These are phyloP conservation scores for Zarea fungicola DNA, from an alignment of 2,329 filamentous ascomycete species.

Conservation along the genomic window DNA sequence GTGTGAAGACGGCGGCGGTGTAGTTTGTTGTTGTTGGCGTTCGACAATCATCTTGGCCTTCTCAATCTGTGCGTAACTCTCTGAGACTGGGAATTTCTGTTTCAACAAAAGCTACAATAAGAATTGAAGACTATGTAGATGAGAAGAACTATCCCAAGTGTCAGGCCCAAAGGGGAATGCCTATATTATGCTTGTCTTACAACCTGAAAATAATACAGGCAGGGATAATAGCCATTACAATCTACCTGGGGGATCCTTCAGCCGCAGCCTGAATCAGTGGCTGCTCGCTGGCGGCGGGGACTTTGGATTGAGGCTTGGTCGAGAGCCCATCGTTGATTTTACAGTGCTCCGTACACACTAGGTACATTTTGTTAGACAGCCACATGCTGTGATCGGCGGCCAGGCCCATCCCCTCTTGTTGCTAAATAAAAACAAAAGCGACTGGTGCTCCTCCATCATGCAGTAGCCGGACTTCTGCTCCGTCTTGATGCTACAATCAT, in stretches of 20 bases:
- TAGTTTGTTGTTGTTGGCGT: not conserved
- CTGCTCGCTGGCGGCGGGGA: slow-evolving; percentile 4
- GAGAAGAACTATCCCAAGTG: not conserved
- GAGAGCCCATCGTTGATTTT: too few relatives aligned
- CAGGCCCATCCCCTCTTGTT: too few relatives aligned
- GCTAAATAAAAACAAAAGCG: too few relatives aligned
- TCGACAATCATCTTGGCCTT: too few relatives aligned
- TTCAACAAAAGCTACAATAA: not conserved
- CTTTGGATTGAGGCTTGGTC: slow-evolving; percentile 1
- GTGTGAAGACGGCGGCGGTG: not conserved
- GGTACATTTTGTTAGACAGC: too few relatives aligned
- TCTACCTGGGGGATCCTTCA: slow-evolving; percentile 3
- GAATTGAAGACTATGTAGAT: not conserved
- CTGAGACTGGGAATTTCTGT: not conserved
- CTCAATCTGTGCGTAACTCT: too few relatives aligned
- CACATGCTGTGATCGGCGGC: too few relatives aligned
- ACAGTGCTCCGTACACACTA: too few relatives aligned
- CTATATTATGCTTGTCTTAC: slow-evolving; percentile 7
- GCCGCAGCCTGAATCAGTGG: slow-evolving; percentile 1
- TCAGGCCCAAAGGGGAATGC: too few relatives aligned
- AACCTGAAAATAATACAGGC: not conserved
- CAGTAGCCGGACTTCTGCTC: too few relatives aligned
- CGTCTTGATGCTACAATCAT: too few relatives aligned
- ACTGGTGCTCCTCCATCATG: too few relatives aligned
- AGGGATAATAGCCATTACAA: slow-evolving; percentile 4